phyloP scores from a whole-genome alignment of 345 rosid species.

The Populus alba region DNA sequence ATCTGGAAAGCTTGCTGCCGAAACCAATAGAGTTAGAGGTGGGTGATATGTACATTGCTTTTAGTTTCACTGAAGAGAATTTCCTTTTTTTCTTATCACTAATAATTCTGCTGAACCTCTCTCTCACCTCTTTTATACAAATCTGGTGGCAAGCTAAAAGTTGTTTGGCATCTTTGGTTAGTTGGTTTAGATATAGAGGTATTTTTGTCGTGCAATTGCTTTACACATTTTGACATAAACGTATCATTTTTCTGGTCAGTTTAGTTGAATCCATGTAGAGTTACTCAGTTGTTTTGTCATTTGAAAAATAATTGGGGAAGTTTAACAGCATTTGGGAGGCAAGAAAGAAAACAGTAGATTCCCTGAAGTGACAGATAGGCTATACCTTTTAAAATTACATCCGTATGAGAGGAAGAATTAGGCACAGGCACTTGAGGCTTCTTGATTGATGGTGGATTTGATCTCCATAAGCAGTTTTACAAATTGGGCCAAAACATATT shows the following conservation, averaged over 20 bases:
- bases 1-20: constrained; percentile 97
- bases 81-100: neutral
- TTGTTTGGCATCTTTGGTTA: neutral
- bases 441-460: constrained; percentile 1
- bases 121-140: neutral
- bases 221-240: neutral
- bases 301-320: neutral
- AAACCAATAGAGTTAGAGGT: constrained; percentile 92
- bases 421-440: neutral
- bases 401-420: neutral
- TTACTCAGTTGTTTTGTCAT: neutral
- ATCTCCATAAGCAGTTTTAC: neutral
- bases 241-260: neutral
- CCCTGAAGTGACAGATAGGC: neutral
- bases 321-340: neutral
- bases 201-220: neutral
- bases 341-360: neutral
- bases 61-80: neutral
- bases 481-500: neutral
- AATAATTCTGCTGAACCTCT: neutral
- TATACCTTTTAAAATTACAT: neutral
- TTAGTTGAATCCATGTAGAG: neutral
- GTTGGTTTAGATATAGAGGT: neutral
- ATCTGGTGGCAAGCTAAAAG: neutral
- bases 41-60: neutral